phyloP scores from a whole-genome alignment of 2,329 filamentous ascomycete species.

The Microcyclosporella mali region DNA sequence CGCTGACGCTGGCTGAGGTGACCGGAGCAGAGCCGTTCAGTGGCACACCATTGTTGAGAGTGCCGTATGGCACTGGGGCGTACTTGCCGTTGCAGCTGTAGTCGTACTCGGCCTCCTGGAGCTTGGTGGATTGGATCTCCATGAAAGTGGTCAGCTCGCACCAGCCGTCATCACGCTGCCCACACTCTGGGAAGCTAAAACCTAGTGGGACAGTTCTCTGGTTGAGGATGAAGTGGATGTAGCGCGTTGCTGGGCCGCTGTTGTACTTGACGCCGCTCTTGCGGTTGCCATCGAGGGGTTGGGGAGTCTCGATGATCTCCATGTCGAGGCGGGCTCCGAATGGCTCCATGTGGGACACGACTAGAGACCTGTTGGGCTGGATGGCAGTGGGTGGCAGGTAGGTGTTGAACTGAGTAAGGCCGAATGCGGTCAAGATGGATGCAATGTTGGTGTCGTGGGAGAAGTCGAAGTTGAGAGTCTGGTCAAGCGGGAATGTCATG shows the following conservation, averaged over 20 bases:
- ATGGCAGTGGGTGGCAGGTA: constrained; percentile 52
- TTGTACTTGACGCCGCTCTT: constrained; percentile 43
- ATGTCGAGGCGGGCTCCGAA: constrained; percentile 69
- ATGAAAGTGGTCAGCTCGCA: constrained; percentile 67
- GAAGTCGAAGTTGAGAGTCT: constrained; percentile 71
- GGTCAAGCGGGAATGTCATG: constrained; percentile 66
- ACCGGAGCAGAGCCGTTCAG: constrained; percentile 5
- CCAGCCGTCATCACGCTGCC: constrained; percentile 64
- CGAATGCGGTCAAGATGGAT: constrained; percentile 64
- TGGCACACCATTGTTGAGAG: constrained; percentile 47
- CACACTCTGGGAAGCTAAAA: constrained; percentile 59
- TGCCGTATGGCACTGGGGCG: constrained; percentile 43
- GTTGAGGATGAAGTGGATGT: constrained; percentile 69
- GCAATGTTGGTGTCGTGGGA: constrained; percentile 59
- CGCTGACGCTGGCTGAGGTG: not conserved
- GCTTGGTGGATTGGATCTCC: constrained; percentile 53
- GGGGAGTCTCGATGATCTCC: constrained; percentile 63
- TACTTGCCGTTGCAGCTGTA: constrained; percentile 61
- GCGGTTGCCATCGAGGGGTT: constrained; percentile 53
- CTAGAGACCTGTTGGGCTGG: constrained; percentile 53
- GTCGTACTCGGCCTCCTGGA: constrained; percentile 51
- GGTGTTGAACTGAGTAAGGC: constrained; percentile 61
- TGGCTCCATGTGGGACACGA: constrained; percentile 61
- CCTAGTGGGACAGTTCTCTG: constrained; percentile 55
- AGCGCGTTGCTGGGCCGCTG: constrained; percentile 49